A percentile compares a stretch with the other conserved stretches of the same genome.
phyloP scores from a whole-genome alignment of 495 filamentous ascomycete species.

The Pyrenula aspistea region DNA sequence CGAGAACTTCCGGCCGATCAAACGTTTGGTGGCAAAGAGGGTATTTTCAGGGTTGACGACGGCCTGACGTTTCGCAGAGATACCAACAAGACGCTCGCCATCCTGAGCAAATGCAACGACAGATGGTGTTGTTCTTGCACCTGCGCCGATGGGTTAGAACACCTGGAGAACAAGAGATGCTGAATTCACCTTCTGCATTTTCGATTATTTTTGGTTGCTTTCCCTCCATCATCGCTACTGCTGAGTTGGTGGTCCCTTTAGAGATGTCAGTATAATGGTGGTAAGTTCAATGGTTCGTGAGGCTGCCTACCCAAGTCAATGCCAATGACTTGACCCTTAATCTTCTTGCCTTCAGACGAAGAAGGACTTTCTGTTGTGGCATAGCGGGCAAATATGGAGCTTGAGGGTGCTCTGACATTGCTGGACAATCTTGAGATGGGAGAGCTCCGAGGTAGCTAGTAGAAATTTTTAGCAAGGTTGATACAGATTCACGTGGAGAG shows the following conservation, averaged over 20 bases:
- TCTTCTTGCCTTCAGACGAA: slow-evolving; percentile 57
- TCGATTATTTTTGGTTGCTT: slow-evolving; percentile 93
- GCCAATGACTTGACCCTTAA: slow-evolving; percentile 93
- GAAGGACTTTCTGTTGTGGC: slow-evolving; percentile 35
- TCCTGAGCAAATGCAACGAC: slow-evolving; percentile 95
- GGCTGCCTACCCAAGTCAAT: slow-evolving; percentile 83
- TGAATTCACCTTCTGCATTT: slow-evolving; percentile 75
- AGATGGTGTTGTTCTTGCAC: slow-evolving; percentile 91
- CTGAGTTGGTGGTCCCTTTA: slow-evolving; percentile 91
- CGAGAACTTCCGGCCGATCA: slow-evolving; percentile 97
- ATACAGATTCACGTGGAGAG: slow-evolving; percentile 14
- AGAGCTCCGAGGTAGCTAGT: slow-evolving; percentile 54
- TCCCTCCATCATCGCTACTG: slow-evolving; percentile 95
- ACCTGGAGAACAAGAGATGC: slow-evolving; percentile 9
- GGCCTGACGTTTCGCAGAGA: slow-evolving; percentile 96
- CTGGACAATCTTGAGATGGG: slow-evolving; percentile 22
- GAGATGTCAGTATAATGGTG: slow-evolving; percentile 2
- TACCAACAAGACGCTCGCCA: slow-evolving; percentile 94
- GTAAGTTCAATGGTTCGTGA: slow-evolving; percentile 15
- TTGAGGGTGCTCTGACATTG: slow-evolving; percentile 5
- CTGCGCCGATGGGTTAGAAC: slow-evolving; percentile 26
- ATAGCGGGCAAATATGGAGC: slow-evolving; percentile 10
- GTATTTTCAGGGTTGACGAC: slow-evolving; percentile 99
- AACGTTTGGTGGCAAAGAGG: slow-evolving; percentile 97
- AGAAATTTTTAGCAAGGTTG: slow-evolving; percentile 8